A percentile compares a stretch with the other conserved stretches of the same genome.
These are phyloP conservation scores for Trifolium dubium DNA, from an alignment of 306 rosid species.

Conservation along the genomic window DNA sequence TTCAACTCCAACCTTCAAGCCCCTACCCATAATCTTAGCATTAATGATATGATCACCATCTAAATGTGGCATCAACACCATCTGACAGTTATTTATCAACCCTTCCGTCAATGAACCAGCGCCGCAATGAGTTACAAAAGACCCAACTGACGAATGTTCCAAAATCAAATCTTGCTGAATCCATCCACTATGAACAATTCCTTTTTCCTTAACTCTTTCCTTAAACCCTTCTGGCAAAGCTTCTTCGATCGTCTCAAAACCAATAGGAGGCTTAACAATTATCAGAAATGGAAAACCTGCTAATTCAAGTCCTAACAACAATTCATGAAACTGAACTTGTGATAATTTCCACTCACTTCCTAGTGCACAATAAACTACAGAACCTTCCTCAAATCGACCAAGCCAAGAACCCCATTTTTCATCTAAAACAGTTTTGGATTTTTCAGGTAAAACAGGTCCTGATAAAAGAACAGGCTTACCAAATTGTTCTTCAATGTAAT, in stretches of 20 bases:
- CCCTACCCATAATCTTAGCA: conserved; percentile 47
- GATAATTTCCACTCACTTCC: conserved; percentile 35
- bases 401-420: conserved; percentile 42
- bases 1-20: conserved; percentile 54
- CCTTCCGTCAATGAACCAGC: conserved; percentile 59
- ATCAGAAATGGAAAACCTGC: conserved; percentile 29
- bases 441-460: conserved; percentile 41
- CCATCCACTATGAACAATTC: conserved; percentile 49
- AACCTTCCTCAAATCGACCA: conserved; percentile 19
- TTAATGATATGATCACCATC: conserved; percentile 48
- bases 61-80: conserved; percentile 47
- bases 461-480: conserved; percentile 44
- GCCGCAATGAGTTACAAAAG: conserved; percentile 68
- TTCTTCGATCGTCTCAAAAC: conserved; percentile 29
- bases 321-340: conserved; percentile 24
- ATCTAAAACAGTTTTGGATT: conserved; percentile 20
- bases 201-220: conserved; percentile 35
- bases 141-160: conserved; percentile 59
- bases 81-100: conserved; percentile 43
- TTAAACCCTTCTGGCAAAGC: conserved; percentile 38
- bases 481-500: conserved; percentile 11
- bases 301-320: conserved; percentile 40
- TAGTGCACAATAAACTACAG: conserved; percentile 30
- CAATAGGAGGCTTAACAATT: conserved; percentile 22
- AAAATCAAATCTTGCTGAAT: conserved; percentile 58